Base-by-base conservation (phyloP, 352 stramenopile genomes). In the Phytophthora gonapodyides region DNA sequence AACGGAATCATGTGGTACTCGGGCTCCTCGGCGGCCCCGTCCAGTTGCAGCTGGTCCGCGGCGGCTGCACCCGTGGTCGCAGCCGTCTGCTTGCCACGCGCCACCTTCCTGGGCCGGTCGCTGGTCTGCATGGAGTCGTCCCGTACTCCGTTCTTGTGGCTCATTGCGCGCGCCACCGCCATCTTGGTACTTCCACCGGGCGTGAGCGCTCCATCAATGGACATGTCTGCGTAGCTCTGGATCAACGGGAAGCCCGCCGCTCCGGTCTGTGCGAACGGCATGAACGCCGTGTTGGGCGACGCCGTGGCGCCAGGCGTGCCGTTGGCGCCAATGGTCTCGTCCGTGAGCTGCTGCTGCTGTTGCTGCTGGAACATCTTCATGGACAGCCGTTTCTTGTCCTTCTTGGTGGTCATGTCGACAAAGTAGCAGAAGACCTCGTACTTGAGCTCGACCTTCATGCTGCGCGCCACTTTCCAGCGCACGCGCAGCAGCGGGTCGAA, bases 381-480 rank as follows among this genome's bases (percentile, higher is more conserved):
- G n/a, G 69, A 76, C 17, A 83, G 16, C 2, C 78, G 69, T 57
- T 87, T 86, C 67, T 86, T 87, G 35, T 81, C 73, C 45, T 86
- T 85, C 55, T 87, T 84, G 35, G 59, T 80, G 2, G 75, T 81
- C 13, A 75, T 75, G 69, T 91, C 82, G 45, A 88, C 72, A 65
- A 91, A 91, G 60, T 91, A 91, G 59, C 80, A 86, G 57, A 91
- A 91, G 5, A 91, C 71, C 44, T 91, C 82, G 66, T 88, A 91
- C 73, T 89, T 91, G 48, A 91, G 78, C 44, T 91, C 82, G 24
- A 82, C 77, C 61, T 91, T 91, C 78, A 88, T 91, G 34, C 76
- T 88, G 31, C 80, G 78, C 35, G 80, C 75, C n/a, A 91, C 77
- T 74, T 89, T 89, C 82, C 82, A 91, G 44, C 82, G 82, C 68